Conservation (phyloP, 1,139 yeast genomes). For the Protomyces lactucae-debilis region DNA sequence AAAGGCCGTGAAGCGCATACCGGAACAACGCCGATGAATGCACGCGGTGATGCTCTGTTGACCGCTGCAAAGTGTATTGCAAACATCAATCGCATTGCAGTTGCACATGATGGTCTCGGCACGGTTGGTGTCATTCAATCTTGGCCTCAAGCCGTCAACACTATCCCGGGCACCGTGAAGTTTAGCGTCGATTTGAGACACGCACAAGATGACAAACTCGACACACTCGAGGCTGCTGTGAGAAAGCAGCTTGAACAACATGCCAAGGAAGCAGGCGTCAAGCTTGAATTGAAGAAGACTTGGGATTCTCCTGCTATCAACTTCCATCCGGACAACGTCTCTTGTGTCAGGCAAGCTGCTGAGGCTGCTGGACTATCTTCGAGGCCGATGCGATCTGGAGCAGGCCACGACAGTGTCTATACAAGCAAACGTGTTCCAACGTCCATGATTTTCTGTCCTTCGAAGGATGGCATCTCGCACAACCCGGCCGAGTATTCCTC, state of each 20-base stretch:
- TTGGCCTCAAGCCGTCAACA: slow-evolving; percentile 63
- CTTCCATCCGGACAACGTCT: slow-evolving; percentile 50
- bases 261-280: slow-evolving; percentile 43
- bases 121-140: slow-evolving; percentile 59
- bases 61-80: slow-evolving; percentile 55
- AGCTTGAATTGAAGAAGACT: slow-evolving; percentile 45
- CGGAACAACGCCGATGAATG: slow-evolving; percentile 66
- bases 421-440: slow-evolving; percentile 58
- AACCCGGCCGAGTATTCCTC: slow-evolving; percentile 61
- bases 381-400: background rate
- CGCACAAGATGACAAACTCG: slow-evolving; percentile 47
- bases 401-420: slow-evolving; percentile 45
- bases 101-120: slow-evolving; percentile 50
- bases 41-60: slow-evolving; percentile 59
- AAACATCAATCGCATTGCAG: slow-evolving; percentile 55
- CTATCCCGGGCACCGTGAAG: slow-evolving; percentile 57
- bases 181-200: slow-evolving; percentile 60
- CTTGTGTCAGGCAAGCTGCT: slow-evolving; percentile 25
- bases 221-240: slow-evolving; percentile 44
- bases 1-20: slow-evolving; percentile 64
- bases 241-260: slow-evolving; percentile 43
- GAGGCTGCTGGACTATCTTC: background rate
- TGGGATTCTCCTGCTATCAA: slow-evolving; percentile 51
- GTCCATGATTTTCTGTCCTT: slow-evolving; percentile 69
- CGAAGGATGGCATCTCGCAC: slow-evolving; percentile 65